Percentiles rank a stretch among this genome's conserved stretches.
phyloP scores from a whole-genome alignment of 257 asterid genomes.

The Solanum medicagineum region DNA sequence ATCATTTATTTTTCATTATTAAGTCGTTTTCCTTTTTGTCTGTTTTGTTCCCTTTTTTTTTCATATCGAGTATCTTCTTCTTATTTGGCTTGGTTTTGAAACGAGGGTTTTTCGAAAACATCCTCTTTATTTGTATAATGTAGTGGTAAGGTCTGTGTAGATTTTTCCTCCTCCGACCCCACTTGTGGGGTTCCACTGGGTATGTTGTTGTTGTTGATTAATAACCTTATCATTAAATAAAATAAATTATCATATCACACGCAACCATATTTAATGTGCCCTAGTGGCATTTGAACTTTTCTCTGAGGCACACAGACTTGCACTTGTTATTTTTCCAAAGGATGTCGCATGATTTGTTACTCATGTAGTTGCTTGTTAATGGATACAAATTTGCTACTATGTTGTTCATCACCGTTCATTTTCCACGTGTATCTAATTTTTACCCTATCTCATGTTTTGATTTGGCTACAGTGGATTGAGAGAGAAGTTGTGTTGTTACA shows the following conservation, averaged over 20 bases:
- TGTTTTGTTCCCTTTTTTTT: too few species aligned
- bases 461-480: conserved; percentile 59
- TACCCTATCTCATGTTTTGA: conserved; percentile 6
- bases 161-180: too few species aligned
- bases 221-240: not conserved
- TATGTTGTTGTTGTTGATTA: too few species aligned
- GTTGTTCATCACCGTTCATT: not conserved
- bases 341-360: not conserved
- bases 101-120: too few species aligned
- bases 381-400: not conserved
- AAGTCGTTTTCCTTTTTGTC: too few species aligned
- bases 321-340: not conserved
- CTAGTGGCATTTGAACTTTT: not conserved
- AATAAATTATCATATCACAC: not conserved
- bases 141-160: too few species aligned
- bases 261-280: not conserved
- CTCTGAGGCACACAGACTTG: not conserved
- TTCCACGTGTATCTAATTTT: not conserved
- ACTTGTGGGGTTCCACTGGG: too few species aligned
- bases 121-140: too few species aligned
- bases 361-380: not conserved
- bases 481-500: conserved; percentile 44
- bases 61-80: too few species aligned
- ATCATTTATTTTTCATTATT: too few species aligned
- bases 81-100: too few species aligned